Evolutionary conservation across 306 rosid genomes (phyloP).

Genomic region (Purshia tridentata): DNA sequence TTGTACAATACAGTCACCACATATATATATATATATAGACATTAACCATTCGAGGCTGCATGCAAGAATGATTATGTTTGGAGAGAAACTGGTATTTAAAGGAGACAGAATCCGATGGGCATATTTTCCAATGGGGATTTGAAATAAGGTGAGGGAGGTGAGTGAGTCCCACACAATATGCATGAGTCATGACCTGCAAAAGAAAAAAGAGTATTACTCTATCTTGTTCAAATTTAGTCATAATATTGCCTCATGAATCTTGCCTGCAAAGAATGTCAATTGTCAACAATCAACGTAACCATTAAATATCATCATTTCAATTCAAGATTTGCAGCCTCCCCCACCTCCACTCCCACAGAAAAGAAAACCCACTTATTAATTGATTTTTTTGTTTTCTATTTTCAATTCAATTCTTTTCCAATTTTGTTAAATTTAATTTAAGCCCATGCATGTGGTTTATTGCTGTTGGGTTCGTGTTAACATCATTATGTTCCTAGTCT

Average conservation of each 20-base stretch:
- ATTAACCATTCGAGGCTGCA: neutral
- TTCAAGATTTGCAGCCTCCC: constrained; percentile 6
- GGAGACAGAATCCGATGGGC: constrained; percentile 34
- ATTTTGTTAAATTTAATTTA: neutral
- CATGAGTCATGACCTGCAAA: no score
- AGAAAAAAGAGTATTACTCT: neutral
- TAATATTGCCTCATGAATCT: constrained; percentile 21
- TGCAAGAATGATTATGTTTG: constrained; percentile 55
- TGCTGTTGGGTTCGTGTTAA: constrained; percentile 10
- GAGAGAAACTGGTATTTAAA: constrained; percentile 24
- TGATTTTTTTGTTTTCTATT: no score
- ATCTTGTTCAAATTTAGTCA: constrained; percentile 41
- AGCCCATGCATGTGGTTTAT: neutral
- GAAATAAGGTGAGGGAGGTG: constrained; percentile 25
- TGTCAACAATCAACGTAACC: no score
- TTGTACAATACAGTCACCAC: no score
- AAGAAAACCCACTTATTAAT: no score
- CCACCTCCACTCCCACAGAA: no score
- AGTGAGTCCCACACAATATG: constrained; percentile 39
- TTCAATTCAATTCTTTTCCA: neutral
- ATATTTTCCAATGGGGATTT: constrained; percentile 32
- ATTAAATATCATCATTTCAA: neutral
- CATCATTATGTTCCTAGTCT: constrained; percentile 16
- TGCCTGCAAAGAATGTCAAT: neutral
- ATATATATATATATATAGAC: no score